Evolutionary conservation across 371 early-diverging fungal genomes (phyloP).

Genomic region (Lichtheimia ornata): DNA sequence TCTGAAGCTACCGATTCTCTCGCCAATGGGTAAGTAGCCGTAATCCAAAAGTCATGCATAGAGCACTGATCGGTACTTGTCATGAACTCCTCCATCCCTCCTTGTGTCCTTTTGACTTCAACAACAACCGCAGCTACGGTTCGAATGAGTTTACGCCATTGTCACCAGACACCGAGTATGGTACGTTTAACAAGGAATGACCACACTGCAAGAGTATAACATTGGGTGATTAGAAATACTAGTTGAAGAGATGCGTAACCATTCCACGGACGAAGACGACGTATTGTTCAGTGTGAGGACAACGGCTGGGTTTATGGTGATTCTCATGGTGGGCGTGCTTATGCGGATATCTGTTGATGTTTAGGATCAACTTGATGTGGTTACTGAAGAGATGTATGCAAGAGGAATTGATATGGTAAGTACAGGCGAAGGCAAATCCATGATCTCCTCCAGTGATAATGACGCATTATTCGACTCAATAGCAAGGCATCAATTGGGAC

Average conservation of each 20-base stretch:
- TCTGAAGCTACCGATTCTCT: not conserved
- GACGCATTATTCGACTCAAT: not conserved
- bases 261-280: conserved; percentile 2
- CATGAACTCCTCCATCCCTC: not conserved
- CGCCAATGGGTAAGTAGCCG: not conserved
- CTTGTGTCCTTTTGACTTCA: not conserved
- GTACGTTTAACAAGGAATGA: not conserved
- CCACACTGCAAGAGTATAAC: not conserved
- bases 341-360: not conserved
- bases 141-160: not conserved
- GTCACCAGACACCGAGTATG: not conserved
- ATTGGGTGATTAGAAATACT: not conserved
- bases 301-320: not conserved
- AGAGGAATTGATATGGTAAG: conserved; percentile 41
- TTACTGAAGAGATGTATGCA: conserved; percentile 38
- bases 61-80: not conserved
- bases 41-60: not conserved
- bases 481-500: conserved; percentile 48
- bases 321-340: not conserved
- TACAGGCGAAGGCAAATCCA: not conserved
- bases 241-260: not conserved
- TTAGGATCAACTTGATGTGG: conserved; percentile 9
- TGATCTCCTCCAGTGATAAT: not conserved
- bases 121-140: not conserved
- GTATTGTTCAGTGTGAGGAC: not conserved